Evolutionary conservation across 192 early-diverging fungal genomes (phyloP).

Genomic region (Coemansia sp.): DNA sequence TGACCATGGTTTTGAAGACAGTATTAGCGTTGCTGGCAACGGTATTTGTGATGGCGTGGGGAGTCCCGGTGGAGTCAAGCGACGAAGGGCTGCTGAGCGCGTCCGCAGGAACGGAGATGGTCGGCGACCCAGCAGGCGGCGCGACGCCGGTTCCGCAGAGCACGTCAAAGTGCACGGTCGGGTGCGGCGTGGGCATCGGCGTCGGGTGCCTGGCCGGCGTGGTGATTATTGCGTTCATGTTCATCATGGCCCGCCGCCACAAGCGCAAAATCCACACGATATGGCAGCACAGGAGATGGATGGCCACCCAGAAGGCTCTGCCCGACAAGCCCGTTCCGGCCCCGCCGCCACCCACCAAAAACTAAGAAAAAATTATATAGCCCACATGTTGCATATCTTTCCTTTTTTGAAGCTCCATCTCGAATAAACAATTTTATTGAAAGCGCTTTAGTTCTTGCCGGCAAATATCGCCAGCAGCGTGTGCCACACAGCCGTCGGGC

Average conservation of each 20-base stretch:
- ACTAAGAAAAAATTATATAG: too few species aligned
- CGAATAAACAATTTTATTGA: not conserved
- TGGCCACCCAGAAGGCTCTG: constrained; percentile 38
- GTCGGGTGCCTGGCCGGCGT: constrained; percentile 37
- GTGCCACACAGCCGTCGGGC: constrained; percentile 85
- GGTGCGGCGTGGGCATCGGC: constrained; percentile 46
- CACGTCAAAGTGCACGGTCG: constrained; percentile 32
- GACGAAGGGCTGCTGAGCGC: not conserved
- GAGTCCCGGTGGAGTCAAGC: not conserved
- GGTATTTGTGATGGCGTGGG: not conserved
- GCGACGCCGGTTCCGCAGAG: constrained; percentile 4
- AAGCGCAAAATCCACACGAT: constrained; percentile 33
- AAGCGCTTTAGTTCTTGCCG: constrained; percentile 28
- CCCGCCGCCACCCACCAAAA: constrained; percentile 34
- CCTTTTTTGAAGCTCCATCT: too few species aligned
- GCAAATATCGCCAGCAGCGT: constrained; percentile 87
- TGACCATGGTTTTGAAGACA: not conserved
- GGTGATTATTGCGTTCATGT: constrained; percentile 26
- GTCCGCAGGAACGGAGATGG: constrained; percentile 6
- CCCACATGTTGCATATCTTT: not conserved
- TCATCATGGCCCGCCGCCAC: constrained; percentile 42
- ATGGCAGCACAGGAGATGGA: constrained; percentile 36
- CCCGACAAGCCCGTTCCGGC: constrained; percentile 48
- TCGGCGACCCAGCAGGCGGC: not conserved
- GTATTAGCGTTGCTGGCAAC: constrained; percentile 1